Evolutionary conservation across 83 land plant genomes (phyloP), one percentile per base, ranked within the genome.

Genomic region (Picea mariana): DNA sequence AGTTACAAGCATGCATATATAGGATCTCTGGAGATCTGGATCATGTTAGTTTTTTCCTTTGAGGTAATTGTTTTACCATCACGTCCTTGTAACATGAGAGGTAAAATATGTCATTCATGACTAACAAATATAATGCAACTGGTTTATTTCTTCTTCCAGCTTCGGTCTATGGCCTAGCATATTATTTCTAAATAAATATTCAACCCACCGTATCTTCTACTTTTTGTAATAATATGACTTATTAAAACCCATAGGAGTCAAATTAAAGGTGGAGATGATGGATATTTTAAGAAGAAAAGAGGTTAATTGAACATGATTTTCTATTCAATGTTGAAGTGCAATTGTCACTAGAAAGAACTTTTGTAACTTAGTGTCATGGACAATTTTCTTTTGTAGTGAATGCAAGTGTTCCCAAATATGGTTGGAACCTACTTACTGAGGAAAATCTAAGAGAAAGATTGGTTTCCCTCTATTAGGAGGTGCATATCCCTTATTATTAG

Each of bases 41-140:
- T 81, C 66, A 83, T 85, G 82, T 81, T 59, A 68, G 79, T 69
- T 84, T 83, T 78, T 59, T 52, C 69, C 40, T 82, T 78, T 84
- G 87, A 87, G 89, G 89, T 87, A 87, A 87, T 84, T 75, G 84
- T 75, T 83, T 49, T 81, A 62, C 75, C 77, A 73, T 44, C 55
- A 42, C 58, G 77, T 73, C 77, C 55, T 73, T 73, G 21, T 9
- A 42, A 44, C 52, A 44, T 58, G 58, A 23, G 77, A 18, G 77
- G 77, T 58, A 47, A 21, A 17, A 47, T 18, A 73, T 73, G 58
- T 44, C 55, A 73, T 73, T 44, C 77, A 58, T 73, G 24, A 42
- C 77, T 73, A 73, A 40, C 55, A 73, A 38, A 73, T 73, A 49
- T 73, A 73, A 73, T 73, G 40, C 55, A 73, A 42, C 58, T 73